Evolutionary conservation across 371 early-diverging fungal species (phyloP), one percentile per base, ranked within the genome.

Genomic region (Mucor plumbeus): DNA sequence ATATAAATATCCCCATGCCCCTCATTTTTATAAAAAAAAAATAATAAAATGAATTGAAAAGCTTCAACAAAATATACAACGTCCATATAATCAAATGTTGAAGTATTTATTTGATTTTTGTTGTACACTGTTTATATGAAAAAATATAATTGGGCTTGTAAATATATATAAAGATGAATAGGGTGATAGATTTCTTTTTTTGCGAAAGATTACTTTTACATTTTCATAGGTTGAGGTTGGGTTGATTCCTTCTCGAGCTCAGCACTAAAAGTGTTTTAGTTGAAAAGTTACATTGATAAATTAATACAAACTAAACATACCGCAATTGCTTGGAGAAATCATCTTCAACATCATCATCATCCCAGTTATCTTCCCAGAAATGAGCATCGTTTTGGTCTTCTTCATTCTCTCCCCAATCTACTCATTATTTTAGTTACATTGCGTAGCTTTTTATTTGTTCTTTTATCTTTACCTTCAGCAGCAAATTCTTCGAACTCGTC

Each of bases 401-500:
- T 40, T 89, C 92, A 38, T 85, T 86, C 67, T 89, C 92, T 64
- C 86, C 87, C 96, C 95, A 95, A 75, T 95, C 95, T 95, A 79
- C 15, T 10, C 7, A 21, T 0, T 9, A 19, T n/a, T 38, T 47
- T 8, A 47, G 47, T 47, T 39, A 48, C 15, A 36, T 26, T 19
- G 3, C 17, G 47, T 10, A 19, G 17, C 13, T 34, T 38, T 57
- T 19, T 19, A 10, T n/a, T 56, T 48, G 59, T 17, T 19, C 19
- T 19, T 47, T n/a, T 64, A 1, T 5, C 15, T 7, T 62, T 83
- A 93, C 95, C 93, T 83, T 95, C 94, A 35, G 85, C 89, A 64
- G 85, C 86, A 74, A 95, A 95, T 78, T 95, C 96, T 67, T 95
- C 96, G 78, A 95, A 95, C 67, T 95, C 96, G 67, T 95, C 94